phyloP scores from a whole-genome alignment of 768 basidiomycete species.

The Cystofilobasidium bisporidii region DNA sequence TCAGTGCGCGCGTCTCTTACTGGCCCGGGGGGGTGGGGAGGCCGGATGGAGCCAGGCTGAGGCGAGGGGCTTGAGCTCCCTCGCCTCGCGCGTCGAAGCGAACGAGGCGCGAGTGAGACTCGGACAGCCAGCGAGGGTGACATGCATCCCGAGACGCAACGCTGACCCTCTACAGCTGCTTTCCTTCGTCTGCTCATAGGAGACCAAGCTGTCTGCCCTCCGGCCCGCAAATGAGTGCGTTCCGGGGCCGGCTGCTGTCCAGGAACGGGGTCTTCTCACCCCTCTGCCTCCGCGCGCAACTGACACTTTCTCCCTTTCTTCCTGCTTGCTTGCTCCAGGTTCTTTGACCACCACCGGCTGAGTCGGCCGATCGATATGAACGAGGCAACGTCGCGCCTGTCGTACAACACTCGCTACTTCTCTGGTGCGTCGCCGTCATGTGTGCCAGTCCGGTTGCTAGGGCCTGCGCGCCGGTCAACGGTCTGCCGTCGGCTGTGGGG shows the following conservation, averaged over 20 bases:
- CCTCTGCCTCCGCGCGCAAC: neutral
- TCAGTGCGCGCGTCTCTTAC: too few relatives aligned
- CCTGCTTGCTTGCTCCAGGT: neutral
- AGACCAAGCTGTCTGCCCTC: conserved; percentile 38
- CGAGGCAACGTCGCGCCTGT: conserved; percentile 53
- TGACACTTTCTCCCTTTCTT: neutral
- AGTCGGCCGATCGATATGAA: conserved; percentile 40
- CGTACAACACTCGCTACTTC: conserved; percentile 64
- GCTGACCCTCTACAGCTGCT: too few relatives aligned
- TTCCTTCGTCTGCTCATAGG: conserved; percentile 28
- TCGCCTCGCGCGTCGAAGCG: too few relatives aligned
- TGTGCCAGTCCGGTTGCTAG: too few relatives aligned
- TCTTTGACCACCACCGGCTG: conserved; percentile 39
- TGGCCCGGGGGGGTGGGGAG: too few relatives aligned
- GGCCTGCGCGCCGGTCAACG: neutral
- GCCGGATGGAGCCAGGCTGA: too few relatives aligned
- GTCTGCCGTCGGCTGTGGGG: too few relatives aligned
- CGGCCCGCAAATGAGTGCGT: conserved; percentile 40
- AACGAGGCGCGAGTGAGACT: too few relatives aligned
- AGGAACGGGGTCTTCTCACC: too few relatives aligned
- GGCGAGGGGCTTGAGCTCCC: too few relatives aligned
- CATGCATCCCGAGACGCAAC: neutral
- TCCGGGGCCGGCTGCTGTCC: neutral
- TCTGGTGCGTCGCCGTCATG: conserved; percentile 44
- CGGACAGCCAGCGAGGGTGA: neutral